phyloP scores from a whole-genome alignment of 2,329 filamentous ascomycete genomes.

The Gnomoniopsis sp. region DNA sequence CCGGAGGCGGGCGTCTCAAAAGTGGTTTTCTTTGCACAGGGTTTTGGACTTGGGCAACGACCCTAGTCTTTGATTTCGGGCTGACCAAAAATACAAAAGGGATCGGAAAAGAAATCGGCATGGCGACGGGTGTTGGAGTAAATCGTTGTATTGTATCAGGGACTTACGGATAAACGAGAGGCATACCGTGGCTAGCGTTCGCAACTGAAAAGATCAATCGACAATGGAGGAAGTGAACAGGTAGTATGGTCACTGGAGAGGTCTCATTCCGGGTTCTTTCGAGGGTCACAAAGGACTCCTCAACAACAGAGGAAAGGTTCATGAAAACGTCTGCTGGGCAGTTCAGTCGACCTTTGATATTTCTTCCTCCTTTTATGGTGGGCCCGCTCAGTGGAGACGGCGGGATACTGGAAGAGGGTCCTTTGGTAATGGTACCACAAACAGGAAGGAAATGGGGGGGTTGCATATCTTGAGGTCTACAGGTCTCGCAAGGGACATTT shows the following conservation, averaged over 20 bases:
- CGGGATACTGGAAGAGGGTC: not conserved
- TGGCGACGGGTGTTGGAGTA: conserved; percentile 20
- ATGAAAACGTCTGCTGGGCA: not conserved
- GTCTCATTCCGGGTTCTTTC: too few species aligned
- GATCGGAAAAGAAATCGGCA: conserved; percentile 16
- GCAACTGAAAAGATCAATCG: too few species aligned
- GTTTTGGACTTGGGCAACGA: conserved; percentile 5
- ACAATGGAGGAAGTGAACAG: too few species aligned
- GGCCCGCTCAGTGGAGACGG: too few species aligned
- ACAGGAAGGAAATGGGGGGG: not conserved
- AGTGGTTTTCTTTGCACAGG: conserved; percentile 4
- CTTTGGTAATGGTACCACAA: not conserved
- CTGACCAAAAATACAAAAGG: conserved; percentile 9
- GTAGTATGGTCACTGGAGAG: too few species aligned
- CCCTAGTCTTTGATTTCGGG: conserved; percentile 13
- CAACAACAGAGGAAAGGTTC: not conserved
- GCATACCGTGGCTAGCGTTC: not conserved
- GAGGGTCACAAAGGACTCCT: not conserved
- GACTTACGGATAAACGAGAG: not conserved
- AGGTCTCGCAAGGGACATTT: not conserved
- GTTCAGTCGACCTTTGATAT: too few species aligned
- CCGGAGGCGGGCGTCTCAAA: conserved; percentile 9
- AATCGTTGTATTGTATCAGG: conserved; percentile 13
- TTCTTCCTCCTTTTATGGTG: too few species aligned
- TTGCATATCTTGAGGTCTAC: not conserved